Evolutionary conservation across 73 alveolate species (phyloP).

Genomic region (Effrenium voratum): DNA sequence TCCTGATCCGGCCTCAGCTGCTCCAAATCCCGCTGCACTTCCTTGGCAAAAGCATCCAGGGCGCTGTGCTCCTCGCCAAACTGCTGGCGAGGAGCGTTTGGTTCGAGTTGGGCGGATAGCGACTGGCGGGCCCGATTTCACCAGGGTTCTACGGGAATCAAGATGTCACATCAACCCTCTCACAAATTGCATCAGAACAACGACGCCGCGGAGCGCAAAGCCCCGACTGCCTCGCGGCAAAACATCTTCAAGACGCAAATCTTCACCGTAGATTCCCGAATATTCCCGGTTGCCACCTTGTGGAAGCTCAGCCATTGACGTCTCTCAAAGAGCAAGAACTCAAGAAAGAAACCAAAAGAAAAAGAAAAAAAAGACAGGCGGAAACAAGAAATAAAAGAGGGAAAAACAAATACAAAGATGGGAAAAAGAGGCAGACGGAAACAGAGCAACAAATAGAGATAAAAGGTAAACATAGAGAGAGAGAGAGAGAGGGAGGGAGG

Average conservation of each 20-base stretch:
- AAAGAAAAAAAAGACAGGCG: neutral
- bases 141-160: neutral
- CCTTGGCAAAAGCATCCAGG: constrained; percentile 13
- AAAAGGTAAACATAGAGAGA: neutral
- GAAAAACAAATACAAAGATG: neutral
- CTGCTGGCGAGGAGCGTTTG: too few relatives aligned
- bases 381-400: neutral
- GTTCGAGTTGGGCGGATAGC: neutral
- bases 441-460: neutral
- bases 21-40: constrained; percentile 22
- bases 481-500: neutral
- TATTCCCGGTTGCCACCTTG: neutral
- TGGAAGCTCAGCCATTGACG: neutral
- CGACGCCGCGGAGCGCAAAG: neutral
- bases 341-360: neutral
- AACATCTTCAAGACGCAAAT: neutral
- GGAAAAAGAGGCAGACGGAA: neutral
- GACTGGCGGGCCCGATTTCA: neutral
- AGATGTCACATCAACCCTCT: neutral
- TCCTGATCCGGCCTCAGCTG: too few relatives aligned
- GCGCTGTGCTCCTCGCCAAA: constrained; percentile 44
- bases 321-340: neutral
- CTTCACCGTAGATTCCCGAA: neutral
- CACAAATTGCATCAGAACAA: neutral
- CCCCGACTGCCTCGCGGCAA: neutral